phyloP scores from a whole-genome alignment of 2,329 filamentous ascomycete species.

The Aaosphaeria arxii region DNA sequence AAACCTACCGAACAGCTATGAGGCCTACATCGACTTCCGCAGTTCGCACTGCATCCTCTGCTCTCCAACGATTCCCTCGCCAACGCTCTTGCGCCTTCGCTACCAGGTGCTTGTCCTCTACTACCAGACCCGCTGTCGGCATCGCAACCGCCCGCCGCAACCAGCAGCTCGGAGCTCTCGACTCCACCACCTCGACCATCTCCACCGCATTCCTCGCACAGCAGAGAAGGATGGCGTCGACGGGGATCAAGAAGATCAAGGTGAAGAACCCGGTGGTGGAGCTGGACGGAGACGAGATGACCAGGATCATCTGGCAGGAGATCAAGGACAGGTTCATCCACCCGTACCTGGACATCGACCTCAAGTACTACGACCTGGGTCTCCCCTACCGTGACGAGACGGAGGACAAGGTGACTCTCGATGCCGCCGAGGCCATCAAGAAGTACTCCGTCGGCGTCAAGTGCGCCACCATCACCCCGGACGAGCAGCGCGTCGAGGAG shows the following conservation, averaged over 20 bases:
- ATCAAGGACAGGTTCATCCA: slow-evolving; percentile 99
- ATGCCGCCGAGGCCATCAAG: slow-evolving; percentile 96
- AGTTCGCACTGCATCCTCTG: slow-evolving; percentile 16
- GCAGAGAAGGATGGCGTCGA: slow-evolving; percentile 31
- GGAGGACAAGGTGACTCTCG: slow-evolving; percentile 90
- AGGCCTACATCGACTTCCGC: slow-evolving; percentile 24
- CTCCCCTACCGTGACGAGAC: slow-evolving; percentile 94
- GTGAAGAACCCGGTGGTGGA: slow-evolving; percentile 99
- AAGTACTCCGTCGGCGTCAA: slow-evolving; percentile 99
- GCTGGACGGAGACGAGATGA: slow-evolving; percentile 94
- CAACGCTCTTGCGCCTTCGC: slow-evolving; percentile 26
- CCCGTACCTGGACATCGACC: slow-evolving; percentile 93
- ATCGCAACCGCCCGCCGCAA: slow-evolving; percentile 13
- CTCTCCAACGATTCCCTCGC: slow-evolving; percentile 16
- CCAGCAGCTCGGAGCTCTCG: neutral
- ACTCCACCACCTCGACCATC: slow-evolving; percentile 3
- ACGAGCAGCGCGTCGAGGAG: slow-evolving; percentile 94
- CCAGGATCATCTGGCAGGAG: slow-evolving; percentile 96
- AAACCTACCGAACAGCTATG: slow-evolving; percentile 14
- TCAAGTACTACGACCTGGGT: slow-evolving; percentile 97
- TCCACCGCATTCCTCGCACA: slow-evolving; percentile 6
- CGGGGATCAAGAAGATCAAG: slow-evolving; percentile 98
- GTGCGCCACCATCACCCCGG: slow-evolving; percentile 98
- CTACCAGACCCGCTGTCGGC: slow-evolving; percentile 10
- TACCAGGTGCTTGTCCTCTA: slow-evolving; percentile 23